These are phyloP conservation scores for Selenicereus undatus DNA, from an alignment of 148 eudicot species.

Conservation along the genomic window DNA sequence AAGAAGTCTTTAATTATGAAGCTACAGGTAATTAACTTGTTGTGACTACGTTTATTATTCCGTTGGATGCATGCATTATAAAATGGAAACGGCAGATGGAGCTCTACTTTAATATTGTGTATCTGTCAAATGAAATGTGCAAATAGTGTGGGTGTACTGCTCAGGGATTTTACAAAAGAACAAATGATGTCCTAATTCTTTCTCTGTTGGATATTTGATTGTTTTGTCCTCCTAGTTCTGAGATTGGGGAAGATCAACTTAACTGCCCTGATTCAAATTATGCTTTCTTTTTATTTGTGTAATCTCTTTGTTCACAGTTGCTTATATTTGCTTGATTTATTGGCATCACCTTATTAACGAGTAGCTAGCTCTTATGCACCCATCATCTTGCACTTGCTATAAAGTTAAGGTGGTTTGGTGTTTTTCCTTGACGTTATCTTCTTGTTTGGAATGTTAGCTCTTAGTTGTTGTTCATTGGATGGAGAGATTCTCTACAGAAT, in stretches of 20 bases:
- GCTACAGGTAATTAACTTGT: conserved; percentile 59
- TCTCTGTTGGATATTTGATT: too few relatives aligned
- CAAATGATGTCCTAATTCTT: too few relatives aligned
- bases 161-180: background rate
- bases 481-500: too few relatives aligned
- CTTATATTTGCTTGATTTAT: background rate
- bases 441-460: too few relatives aligned
- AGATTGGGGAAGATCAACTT: too few relatives aligned
- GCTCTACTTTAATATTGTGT: background rate
- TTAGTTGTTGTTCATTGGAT: too few relatives aligned
- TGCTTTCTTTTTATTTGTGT: background rate
- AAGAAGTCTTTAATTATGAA: conserved; percentile 84
- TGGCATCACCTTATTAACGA: background rate
- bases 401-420: too few relatives aligned
- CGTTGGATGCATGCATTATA: background rate
- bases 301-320: background rate
- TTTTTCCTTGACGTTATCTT: too few relatives aligned
- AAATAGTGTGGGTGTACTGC: background rate
- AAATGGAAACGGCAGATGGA: background rate
- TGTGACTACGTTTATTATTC: conserved; percentile 1
- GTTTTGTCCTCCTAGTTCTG: too few relatives aligned
- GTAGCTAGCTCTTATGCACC: background rate
- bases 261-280: background rate
- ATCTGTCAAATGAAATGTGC: background rate
- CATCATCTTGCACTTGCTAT: too few relatives aligned